Percentiles rank a stretch among this genome's conserved stretches.
Evolutionary conservation across 208 protist species (phyloP).

Genomic region (Leptomonas seymouri): DNA sequence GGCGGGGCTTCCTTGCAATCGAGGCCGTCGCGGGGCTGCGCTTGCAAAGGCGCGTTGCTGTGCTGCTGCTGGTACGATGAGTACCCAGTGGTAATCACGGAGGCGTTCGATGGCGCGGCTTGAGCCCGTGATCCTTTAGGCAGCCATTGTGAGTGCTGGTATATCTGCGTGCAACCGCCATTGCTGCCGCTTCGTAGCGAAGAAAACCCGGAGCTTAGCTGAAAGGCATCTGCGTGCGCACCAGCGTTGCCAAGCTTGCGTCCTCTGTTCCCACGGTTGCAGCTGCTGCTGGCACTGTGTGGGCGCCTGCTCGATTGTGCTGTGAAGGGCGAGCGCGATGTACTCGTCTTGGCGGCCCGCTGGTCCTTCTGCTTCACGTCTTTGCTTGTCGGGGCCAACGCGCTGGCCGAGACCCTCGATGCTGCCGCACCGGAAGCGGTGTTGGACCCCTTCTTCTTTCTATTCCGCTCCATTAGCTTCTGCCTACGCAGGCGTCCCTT

Average conservation of each 20-base stretch:
- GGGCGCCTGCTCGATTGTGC: not conserved
- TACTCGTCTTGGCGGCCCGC: not conserved
- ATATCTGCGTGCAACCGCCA: not conserved
- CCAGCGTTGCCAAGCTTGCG: not conserved
- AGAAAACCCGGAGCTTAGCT: not conserved
- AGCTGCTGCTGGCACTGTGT: slow-evolving; percentile 11
- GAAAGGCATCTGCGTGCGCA: not conserved
- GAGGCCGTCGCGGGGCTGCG: not conserved
- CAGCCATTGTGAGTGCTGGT: not conserved
- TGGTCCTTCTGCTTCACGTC: slow-evolving; percentile 7
- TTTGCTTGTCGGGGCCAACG: not conserved
- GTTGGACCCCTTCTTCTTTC: slow-evolving; percentile 26
- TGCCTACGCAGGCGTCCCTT: slow-evolving; percentile 46
- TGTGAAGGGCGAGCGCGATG: slow-evolving; percentile 11
- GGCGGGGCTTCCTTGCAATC: not conserved
- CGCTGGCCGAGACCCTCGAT: not conserved
- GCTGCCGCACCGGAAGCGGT: not conserved
- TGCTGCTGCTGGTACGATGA: not conserved
- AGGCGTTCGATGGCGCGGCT: not conserved
- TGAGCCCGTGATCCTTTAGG: too few species aligned
- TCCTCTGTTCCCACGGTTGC: not conserved
- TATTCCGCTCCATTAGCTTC: slow-evolving; percentile 34
- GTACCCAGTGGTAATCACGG: not conserved
- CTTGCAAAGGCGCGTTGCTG: too few species aligned
- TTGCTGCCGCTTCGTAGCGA: not conserved